Percentiles rank a stretch among this genome's conserved stretches.
phyloP scores from a whole-genome alignment of 768 basidiomycete species.

The Tulasnella sp. region DNA sequence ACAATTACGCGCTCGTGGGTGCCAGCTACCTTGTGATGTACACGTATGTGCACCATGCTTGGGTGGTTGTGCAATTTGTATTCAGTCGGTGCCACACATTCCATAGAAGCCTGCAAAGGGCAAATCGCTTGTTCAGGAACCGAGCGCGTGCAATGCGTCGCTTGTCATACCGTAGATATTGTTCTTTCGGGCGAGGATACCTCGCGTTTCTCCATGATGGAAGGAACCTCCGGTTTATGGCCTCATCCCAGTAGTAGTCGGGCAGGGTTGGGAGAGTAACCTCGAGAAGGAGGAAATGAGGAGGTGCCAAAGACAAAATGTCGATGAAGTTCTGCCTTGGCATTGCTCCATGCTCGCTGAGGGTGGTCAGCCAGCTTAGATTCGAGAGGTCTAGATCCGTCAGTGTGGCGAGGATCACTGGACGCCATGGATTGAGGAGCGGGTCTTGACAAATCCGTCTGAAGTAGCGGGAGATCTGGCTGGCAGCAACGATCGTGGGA shows the following conservation, averaged over 20 bases:
- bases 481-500: slow-evolving; percentile 58
- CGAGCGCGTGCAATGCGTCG: slow-evolving; percentile 13
- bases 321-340: slow-evolving; percentile 82
- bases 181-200: slow-evolving; percentile 62
- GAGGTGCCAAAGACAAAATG: slow-evolving; percentile 63
- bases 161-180: slow-evolving; percentile 60
- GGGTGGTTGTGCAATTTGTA: slow-evolving; percentile 73
- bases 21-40: slow-evolving; percentile 47
- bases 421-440: slow-evolving; percentile 74
- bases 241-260: slow-evolving; percentile 72
- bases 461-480: slow-evolving; percentile 64
- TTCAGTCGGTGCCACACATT: slow-evolving; percentile 70
- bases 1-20: not conserved
- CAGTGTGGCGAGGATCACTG: slow-evolving; percentile 66
- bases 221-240: slow-evolving; percentile 69
- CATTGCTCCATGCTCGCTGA: slow-evolving; percentile 65
- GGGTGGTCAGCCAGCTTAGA: slow-evolving; percentile 53
- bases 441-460: slow-evolving; percentile 56
- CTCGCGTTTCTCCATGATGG: slow-evolving; percentile 78
- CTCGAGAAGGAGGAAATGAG: slow-evolving; percentile 68
- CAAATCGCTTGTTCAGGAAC: not conserved
- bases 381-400: not conserved
- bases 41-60: slow-evolving; percentile 82
- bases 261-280: slow-evolving; percentile 69
- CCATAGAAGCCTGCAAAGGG: slow-evolving; percentile 46